Base-by-base conservation (phyloP, 2,329 filamentous ascomycete genomes). In the Trichoderma aggressivum region DNA sequence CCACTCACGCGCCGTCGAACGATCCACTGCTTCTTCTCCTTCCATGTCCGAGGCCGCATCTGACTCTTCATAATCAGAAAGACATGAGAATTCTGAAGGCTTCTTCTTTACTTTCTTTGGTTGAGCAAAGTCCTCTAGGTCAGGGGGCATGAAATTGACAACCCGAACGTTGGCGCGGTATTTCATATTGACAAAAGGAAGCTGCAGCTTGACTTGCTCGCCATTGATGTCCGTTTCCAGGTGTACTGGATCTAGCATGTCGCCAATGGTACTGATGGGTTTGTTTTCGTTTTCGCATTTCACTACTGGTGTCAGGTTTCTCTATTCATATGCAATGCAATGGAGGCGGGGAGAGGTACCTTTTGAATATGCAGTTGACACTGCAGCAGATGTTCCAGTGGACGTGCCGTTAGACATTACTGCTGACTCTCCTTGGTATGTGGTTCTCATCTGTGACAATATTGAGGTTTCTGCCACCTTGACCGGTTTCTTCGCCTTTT, bases 121-220 rank as follows among this genome's bases (percentile, higher is more conserved):
- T 34, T 79, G 80, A 3, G 91, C 84, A 78, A 98, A 98, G 71
- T 95, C 88, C 73, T 90, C 87, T 1, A 98, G 82, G 1, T 85
- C 84, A 3, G 85, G 81, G 0, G 95, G 95, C 71, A 86, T 88
- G 79, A 92, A 98, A 81, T 97, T 93, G 43, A 97, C 86, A 2
- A 97, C 90, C n/a, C 93, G 90, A 43, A 93, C 90, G 39, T 86
- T 85, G 26, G 89, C 84, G 60, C 89, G 88, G 78, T 94, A 94
- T 55, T 89, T 92, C 70, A 86, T 82, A 76, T 94, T 94, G 70
- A 90, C 85, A 76, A 97, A 97, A 0, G 94, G 93, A 0, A 94
- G 75, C n/a, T 75, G 74, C 1, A 87, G 50, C 5, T 74, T 77
- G 2, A 81, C 75, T 18, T 76, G 68, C 59, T 82, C 70, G 18